Conservation (phyloP, 2,329 filamentous ascomycete species). For the Lizonia empirigonia region DNA sequence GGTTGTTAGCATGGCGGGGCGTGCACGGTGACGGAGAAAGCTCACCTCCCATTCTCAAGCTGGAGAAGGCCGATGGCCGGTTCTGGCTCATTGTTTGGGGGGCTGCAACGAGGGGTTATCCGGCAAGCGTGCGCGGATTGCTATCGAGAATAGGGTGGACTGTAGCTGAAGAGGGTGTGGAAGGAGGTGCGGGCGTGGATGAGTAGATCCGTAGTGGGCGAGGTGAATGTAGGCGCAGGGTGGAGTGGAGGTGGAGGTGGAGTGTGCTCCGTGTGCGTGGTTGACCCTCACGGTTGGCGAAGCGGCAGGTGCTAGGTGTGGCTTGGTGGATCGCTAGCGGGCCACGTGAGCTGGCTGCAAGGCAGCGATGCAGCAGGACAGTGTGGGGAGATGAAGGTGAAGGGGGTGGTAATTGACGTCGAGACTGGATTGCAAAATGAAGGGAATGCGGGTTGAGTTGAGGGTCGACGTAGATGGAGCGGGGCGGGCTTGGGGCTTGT, state of each 20-base stretch:
- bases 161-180: conserved; percentile 54
- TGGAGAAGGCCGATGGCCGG: conserved; percentile 85
- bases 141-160: conserved; percentile 51
- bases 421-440: conserved; percentile 29
- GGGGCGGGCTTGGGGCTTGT: conserved; percentile 29
- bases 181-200: conserved; percentile 47
- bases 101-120: conserved; percentile 32
- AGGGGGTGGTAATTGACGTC: conserved; percentile 31
- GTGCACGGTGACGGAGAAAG: conserved; percentile 16
- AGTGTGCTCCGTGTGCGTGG: conserved; percentile 27
- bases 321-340: conserved; percentile 25
- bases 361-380: conserved; percentile 23
- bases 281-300: conserved; percentile 17
- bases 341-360: conserved; percentile 25
- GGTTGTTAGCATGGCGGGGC: conserved; percentile 42
- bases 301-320: conserved; percentile 19
- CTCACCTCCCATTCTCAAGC: conserved; percentile 97
- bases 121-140: conserved; percentile 43
- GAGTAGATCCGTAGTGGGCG: conserved; percentile 62
- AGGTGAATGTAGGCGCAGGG: conserved; percentile 18
- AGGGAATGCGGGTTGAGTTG: conserved; percentile 27
- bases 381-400: conserved; percentile 10
- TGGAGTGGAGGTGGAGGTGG: conserved; percentile 25
- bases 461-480: conserved; percentile 32
- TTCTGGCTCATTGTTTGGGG: conserved; percentile 77